Evolutionary conservation across 2,329 filamentous ascomycete species (phyloP).

Genomic region (Gaeumannomyces sp.): DNA sequence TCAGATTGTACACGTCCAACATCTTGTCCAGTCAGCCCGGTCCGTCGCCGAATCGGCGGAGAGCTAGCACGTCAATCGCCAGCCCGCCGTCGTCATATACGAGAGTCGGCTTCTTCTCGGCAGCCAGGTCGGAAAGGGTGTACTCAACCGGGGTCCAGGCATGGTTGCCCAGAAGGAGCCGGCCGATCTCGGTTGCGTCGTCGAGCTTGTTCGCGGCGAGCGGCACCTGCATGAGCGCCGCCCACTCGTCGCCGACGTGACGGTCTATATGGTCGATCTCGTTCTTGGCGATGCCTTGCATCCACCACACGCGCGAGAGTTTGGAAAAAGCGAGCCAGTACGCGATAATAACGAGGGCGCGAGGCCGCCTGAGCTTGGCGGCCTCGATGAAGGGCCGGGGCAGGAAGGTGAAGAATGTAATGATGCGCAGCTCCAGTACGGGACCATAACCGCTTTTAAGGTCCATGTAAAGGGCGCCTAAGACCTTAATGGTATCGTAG

Average conservation of each 20-base stretch:
- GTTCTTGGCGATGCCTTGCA: slow-evolving; percentile 37
- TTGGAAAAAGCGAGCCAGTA: slow-evolving; percentile 48
- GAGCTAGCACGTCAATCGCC: neutral
- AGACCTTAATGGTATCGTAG: slow-evolving; percentile 39
- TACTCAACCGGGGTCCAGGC: slow-evolving; percentile 29
- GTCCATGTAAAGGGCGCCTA: slow-evolving; percentile 47
- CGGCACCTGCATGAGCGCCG: slow-evolving; percentile 34
- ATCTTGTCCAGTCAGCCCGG: no score
- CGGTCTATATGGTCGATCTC: slow-evolving; percentile 39
- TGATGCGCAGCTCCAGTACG: slow-evolving; percentile 41
- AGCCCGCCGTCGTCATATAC: slow-evolving; percentile 15
- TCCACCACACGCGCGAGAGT: slow-evolving; percentile 44
- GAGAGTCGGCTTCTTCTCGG: slow-evolving; percentile 6
- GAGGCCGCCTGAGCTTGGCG: slow-evolving; percentile 33
- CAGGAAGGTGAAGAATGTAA: slow-evolving; percentile 48
- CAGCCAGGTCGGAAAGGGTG: slow-evolving; percentile 5
- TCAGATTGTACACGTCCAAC: no score
- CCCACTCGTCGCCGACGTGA: slow-evolving; percentile 34
- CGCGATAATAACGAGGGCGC: slow-evolving; percentile 45
- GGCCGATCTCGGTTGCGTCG: slow-evolving; percentile 30
- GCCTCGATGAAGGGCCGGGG: slow-evolving; percentile 38
- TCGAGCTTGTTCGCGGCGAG: slow-evolving; percentile 28
- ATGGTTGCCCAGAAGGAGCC: slow-evolving; percentile 37
- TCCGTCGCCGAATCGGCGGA: neutral
- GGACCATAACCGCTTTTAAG: slow-evolving; percentile 37